These are phyloP conservation scores for Pezicula neosporulosa DNA, from an alignment of 2,329 filamentous ascomycete genomes.

Conservation along the genomic window DNA sequence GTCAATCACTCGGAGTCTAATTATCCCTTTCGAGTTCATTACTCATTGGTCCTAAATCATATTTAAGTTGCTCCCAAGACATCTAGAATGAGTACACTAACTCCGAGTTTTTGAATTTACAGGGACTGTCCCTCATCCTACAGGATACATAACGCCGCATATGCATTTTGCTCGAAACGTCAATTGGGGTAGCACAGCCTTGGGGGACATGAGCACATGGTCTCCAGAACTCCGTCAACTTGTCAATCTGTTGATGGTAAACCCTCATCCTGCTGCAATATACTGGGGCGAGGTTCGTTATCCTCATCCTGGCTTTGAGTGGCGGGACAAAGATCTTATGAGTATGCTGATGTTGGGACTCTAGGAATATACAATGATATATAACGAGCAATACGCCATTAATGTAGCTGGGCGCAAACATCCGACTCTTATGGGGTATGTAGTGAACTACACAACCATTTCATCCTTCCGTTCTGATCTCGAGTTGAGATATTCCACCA, in stretches of 20 bases:
- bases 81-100: background rate
- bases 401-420: slow-evolving; percentile 75
- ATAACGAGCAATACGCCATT: slow-evolving; percentile 67
- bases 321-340: background rate
- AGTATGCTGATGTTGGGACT: background rate
- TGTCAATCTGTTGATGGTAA: slow-evolving; percentile 78
- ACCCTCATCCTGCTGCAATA: slow-evolving; percentile 68
- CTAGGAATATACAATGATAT: slow-evolving; percentile 57
- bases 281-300: slow-evolving; percentile 64
- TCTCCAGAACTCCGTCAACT: slow-evolving; percentile 71
- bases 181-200: slow-evolving; percentile 68
- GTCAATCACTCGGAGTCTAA: too few species aligned
- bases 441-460: too few species aligned
- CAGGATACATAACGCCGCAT: slow-evolving; percentile 60
- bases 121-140: slow-evolving; percentile 65
- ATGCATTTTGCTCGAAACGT: slow-evolving; percentile 67
- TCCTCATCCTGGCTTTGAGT: background rate
- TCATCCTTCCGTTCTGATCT: too few species aligned
- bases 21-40: too few species aligned
- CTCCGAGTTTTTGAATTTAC: slow-evolving; percentile 53
- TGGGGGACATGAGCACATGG: slow-evolving; percentile 71
- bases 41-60: too few species aligned
- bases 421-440: slow-evolving; percentile 58
- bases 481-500: too few species aligned
- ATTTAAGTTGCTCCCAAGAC: background rate